Percentiles rank a stretch among this genome's conserved stretches.
These are phyloP conservation scores for Xeromyces bisporus DNA, from an alignment of 495 filamentous ascomycete genomes.

Conservation along the genomic window DNA sequence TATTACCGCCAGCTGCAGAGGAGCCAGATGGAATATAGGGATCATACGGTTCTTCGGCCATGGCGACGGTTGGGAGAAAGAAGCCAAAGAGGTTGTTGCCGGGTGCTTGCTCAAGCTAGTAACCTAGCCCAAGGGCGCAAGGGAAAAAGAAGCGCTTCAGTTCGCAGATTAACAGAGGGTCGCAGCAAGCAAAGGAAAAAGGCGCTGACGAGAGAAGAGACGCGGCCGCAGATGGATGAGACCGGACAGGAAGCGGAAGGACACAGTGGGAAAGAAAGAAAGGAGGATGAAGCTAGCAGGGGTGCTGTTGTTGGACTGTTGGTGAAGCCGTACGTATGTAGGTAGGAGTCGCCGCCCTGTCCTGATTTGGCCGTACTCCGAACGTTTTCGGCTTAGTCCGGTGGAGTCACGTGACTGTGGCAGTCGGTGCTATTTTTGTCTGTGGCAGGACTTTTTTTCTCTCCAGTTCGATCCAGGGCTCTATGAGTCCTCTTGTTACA, in stretches of 20 bases:
- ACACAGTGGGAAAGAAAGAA: slow-evolving; percentile 3
- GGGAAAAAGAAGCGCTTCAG: no score
- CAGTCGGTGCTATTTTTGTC: no score
- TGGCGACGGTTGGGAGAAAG: slow-evolving; percentile 32
- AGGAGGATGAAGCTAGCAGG: not conserved
- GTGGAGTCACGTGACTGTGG: no score
- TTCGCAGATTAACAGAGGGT: not conserved
- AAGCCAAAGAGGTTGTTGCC: slow-evolving; percentile 12
- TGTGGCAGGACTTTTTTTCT: no score
- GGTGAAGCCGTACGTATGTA: no score
- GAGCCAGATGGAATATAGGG: slow-evolving; percentile 71
- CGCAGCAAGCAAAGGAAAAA: slow-evolving; percentile 1
- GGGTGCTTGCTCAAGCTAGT: not conserved
- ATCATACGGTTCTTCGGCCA: slow-evolving; percentile 68
- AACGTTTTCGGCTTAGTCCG: no score
- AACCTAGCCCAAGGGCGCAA: not conserved
- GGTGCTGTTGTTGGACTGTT: no score
- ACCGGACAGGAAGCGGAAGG: slow-evolving; percentile 8
- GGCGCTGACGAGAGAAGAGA: slow-evolving; percentile 3
- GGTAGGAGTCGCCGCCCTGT: no score
- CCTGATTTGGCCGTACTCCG: no score
- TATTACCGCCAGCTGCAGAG: slow-evolving; percentile 26
- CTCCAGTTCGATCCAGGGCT: no score
- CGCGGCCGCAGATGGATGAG: slow-evolving; percentile 3
- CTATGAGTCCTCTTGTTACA: no score